These are phyloP conservation scores for Orbilia blumenaviensis DNA, from an alignment of 2,329 filamentous ascomycete genomes.

Conservation along the genomic window DNA sequence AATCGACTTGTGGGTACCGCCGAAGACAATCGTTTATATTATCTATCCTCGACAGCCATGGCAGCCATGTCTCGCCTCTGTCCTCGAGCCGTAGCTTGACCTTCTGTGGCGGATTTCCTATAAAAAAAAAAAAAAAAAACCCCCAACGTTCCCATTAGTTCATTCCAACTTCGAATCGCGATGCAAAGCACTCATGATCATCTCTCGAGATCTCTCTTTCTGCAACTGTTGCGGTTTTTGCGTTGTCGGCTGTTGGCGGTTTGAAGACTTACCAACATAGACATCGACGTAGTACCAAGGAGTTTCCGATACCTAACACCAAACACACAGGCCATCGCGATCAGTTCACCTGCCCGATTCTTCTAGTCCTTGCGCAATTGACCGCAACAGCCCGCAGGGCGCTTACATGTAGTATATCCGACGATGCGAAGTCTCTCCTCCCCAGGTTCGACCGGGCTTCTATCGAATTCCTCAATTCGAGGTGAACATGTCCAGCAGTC, in stretches of 20 bases:
- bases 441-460: conserved; percentile 27
- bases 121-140: no score
- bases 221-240: no score
- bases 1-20: conserved; percentile 22
- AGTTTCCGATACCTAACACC: conserved; percentile 24
- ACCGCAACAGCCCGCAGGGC: not conserved
- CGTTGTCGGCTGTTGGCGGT: conserved; percentile 12
- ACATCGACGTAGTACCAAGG: conserved; percentile 50
- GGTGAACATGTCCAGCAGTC: conserved; percentile 42
- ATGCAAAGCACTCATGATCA: no score
- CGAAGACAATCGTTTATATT: conserved; percentile 3
- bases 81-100: conserved; percentile 37
- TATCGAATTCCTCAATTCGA: conserved; percentile 46
- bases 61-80: conserved; percentile 37
- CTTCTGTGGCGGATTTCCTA: conserved; percentile 35
- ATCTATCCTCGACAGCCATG: conserved; percentile 34
- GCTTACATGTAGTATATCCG: conserved; percentile 44
- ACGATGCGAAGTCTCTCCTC: conserved; percentile 33
- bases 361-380: conserved; percentile 32
- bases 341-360: conserved; percentile 26
- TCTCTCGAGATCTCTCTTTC: no score
- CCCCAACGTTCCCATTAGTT: not conserved
- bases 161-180: not conserved
- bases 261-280: conserved; percentile 26
- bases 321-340: not conserved